These are phyloP conservation scores for Vanrija sp. DNA, from an alignment of 1,284 basidiomycete genomes.

Conservation along the genomic window DNA sequence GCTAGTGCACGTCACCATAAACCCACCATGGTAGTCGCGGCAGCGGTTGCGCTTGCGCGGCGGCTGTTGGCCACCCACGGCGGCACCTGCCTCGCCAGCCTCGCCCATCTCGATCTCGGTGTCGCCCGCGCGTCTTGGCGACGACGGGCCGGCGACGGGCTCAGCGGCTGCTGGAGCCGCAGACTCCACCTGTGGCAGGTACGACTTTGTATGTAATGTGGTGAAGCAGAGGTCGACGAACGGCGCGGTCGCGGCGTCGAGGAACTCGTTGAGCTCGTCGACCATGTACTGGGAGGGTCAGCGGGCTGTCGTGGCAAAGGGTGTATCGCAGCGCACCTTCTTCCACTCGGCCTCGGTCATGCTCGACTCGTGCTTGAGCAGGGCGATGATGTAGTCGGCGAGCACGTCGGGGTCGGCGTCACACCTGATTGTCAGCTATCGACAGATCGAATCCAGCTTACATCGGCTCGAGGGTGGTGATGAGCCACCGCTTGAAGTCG, in stretches of 20 bases:
- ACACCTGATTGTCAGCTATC: constrained; percentile 58
- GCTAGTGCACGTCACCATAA: background rate
- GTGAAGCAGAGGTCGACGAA: constrained; percentile 84
- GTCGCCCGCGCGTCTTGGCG: constrained; percentile 4
- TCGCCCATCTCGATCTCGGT: constrained; percentile 27
- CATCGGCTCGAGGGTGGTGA: constrained; percentile 81
- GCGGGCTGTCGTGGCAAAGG: background rate
- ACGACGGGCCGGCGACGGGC: constrained; percentile 27
- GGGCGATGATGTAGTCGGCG: constrained; percentile 90
- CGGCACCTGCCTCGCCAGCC: background rate
- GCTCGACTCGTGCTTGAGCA: constrained; percentile 79
- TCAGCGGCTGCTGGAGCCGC: constrained; percentile 23
- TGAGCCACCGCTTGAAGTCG: constrained; percentile 61
- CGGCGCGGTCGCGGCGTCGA: constrained; percentile 73
- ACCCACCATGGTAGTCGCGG: constrained; percentile 84
- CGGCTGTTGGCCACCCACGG: background rate
- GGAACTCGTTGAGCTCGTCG: constrained; percentile 80
- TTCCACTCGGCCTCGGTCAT: constrained; percentile 71
- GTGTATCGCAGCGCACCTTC: constrained; percentile 51
- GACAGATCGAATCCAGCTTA: constrained; percentile 42
- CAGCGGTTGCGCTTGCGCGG: constrained; percentile 50
- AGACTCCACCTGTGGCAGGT: constrained; percentile 54
- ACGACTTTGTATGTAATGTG: constrained; percentile 73
- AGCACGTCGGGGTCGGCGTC: constrained; percentile 93
- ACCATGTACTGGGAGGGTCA: constrained; percentile 54